Percentiles rank a stretch among this genome's conserved stretches.
Evolutionary conservation across 2,329 filamentous ascomycete genomes (phyloP).

Genomic region (Pezicula rhizophila): DNA sequence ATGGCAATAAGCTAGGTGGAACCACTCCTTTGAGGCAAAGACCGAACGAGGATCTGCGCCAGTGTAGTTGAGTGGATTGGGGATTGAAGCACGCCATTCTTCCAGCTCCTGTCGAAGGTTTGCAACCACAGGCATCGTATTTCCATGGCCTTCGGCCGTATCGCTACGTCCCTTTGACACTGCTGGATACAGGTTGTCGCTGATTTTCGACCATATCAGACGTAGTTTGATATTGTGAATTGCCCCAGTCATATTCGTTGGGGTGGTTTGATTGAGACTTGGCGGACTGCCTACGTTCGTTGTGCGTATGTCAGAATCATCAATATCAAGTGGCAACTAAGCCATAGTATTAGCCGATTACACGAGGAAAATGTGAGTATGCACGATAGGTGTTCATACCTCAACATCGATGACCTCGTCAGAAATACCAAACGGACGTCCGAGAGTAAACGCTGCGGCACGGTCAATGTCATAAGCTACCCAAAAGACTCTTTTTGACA

Average conservation of each 20-base stretch:
- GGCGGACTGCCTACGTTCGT: conserved; percentile 16
- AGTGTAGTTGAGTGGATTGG: not conserved
- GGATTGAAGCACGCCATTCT: not conserved
- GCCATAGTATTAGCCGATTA: no score
- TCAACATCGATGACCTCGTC: conserved; percentile 5
- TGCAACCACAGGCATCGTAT: not conserved
- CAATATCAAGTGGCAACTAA: no score
- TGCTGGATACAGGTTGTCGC: conserved; percentile 32
- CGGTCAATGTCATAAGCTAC: conserved; percentile 29
- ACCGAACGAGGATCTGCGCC: conserved; percentile 15
- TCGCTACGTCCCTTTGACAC: conserved; percentile 25
- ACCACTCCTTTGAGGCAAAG: conserved; percentile 34
- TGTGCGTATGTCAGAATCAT: no score
- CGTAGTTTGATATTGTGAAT: conserved; percentile 14
- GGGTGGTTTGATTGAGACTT: conserved; percentile 4
- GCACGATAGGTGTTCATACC: no score
- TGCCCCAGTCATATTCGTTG: conserved; percentile 17
- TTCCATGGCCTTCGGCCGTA: not conserved
- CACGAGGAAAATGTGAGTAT: no score
- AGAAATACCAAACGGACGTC: conserved; percentile 24
- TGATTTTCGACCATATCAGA: conserved; percentile 10
- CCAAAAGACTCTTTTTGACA: conserved; percentile 29
- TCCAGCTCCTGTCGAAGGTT: no score
- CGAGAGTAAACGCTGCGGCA: conserved; percentile 26
- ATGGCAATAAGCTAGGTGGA: conserved; percentile 32